Evolutionary conservation across 805 yeast species (phyloP).

Genomic region (Starmerella stellata): DNA sequence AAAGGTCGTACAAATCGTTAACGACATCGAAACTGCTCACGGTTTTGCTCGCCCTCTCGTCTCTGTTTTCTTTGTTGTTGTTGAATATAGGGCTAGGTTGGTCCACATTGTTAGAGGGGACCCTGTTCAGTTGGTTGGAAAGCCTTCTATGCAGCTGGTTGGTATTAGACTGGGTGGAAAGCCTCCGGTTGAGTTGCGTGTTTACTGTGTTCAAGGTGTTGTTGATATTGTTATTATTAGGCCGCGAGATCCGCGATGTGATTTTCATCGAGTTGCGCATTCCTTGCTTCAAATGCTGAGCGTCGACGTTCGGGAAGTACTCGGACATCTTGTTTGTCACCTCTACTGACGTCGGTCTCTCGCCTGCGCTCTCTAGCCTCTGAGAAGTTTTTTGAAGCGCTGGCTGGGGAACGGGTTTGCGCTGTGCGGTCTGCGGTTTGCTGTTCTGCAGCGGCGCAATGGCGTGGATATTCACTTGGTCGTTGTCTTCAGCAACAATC

Average conservation of each 20-base stretch:
- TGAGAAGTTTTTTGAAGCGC: too few relatives aligned
- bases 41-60: too few relatives aligned
- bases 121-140: not conserved
- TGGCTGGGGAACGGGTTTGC: not conserved
- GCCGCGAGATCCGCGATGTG: conserved; percentile 33
- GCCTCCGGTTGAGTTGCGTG: not conserved
- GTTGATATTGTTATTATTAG: not conserved
- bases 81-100: too few relatives aligned
- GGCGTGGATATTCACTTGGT: not conserved
- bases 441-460: not conserved
- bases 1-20: conserved; percentile 11
- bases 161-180: not conserved
- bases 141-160: not conserved
- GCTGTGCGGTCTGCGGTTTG: not conserved
- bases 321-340: conserved; percentile 79
- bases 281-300: conserved; percentile 55
- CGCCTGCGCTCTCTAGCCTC: not conserved
- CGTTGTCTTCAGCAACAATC: not conserved
- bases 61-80: too few relatives aligned
- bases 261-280: conserved; percentile 68
- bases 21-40: not conserved
- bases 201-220: too few relatives aligned
- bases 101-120: too few relatives aligned
- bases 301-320: conserved; percentile 73
- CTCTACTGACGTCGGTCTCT: conserved; percentile 76